Percentiles rank a stretch among this genome's conserved stretches.
Evolutionary conservation across 73 alveolate genomes (phyloP).

Genomic region (Paramecium biaurelia): DNA sequence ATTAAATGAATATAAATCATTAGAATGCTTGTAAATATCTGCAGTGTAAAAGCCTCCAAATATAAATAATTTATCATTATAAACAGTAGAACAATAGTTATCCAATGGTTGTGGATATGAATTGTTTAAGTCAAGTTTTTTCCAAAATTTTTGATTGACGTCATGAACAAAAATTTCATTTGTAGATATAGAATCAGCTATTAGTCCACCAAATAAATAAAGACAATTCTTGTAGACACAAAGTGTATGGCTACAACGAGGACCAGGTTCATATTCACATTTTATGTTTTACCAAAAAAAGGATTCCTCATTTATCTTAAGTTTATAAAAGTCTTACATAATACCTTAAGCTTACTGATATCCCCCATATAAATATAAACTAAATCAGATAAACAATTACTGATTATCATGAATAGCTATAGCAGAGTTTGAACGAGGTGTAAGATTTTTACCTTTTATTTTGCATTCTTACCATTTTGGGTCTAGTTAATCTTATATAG

Average conservation of each 20-base stretch:
- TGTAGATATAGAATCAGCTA: neutral
- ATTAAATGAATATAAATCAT: neutral
- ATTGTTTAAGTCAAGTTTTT: neutral
- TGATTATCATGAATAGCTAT: neutral
- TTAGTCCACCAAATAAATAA: conserved; percentile 32
- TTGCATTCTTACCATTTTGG: conserved; percentile 63
- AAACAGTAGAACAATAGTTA: neutral
- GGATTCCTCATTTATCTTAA: neutral
- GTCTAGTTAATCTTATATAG: neutral
- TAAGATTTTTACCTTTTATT: neutral
- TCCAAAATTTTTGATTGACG: neutral
- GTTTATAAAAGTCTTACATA: conserved; percentile 52
- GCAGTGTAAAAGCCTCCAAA: conserved; percentile 17
- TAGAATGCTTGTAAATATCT: neutral
- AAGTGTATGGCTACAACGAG: conserved; percentile 1
- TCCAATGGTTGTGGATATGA: neutral
- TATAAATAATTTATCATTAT: neutral
- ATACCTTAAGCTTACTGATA: conserved; percentile 35
- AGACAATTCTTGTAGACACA: neutral
- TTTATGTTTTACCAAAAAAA: conserved; percentile 11
- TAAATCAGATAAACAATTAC: neutral
- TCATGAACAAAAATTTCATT: neutral
- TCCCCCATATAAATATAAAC: conserved; percentile 60
- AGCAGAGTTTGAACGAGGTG: conserved; percentile 15
- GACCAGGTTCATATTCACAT: conserved; percentile 30